phyloP scores from a whole-genome alignment of 1,139 yeast genomes.

The Entelexis paramagnoliae region DNA sequence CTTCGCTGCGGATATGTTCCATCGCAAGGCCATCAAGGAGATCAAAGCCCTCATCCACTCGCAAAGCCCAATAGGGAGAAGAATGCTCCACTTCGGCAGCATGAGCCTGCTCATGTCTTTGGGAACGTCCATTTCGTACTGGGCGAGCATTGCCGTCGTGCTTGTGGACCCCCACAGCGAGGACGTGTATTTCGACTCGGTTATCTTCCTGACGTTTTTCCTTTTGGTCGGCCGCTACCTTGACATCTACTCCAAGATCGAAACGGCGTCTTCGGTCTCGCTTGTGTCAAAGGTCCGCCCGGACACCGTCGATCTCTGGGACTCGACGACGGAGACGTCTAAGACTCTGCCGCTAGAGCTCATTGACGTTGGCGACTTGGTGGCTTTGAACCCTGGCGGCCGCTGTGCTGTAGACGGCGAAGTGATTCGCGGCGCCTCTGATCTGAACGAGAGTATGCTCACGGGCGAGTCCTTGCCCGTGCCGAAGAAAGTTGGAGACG shows the following conservation, averaged over 20 bases:
- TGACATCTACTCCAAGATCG: constrained; percentile 55
- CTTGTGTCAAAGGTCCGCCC: constrained; percentile 45
- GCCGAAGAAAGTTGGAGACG: constrained; percentile 49
- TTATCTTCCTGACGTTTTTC: constrained; percentile 63
- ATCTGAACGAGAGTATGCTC: constrained; percentile 66
- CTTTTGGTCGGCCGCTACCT: constrained; percentile 57
- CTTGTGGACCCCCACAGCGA: constrained; percentile 33
- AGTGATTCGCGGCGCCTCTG: constrained; percentile 45
- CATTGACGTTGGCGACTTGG: constrained; percentile 54
- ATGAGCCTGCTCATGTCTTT: constrained; percentile 64
- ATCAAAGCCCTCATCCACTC: constrained; percentile 38
- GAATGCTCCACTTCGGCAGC: constrained; percentile 61
- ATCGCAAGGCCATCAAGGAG: constrained; percentile 53
- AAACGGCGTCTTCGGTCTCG: constrained; percentile 57
- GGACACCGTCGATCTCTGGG: constrained; percentile 39
- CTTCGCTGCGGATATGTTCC: constrained; percentile 65
- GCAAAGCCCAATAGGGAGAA: constrained; percentile 39
- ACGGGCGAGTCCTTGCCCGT: constrained; percentile 73
- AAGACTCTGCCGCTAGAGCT: constrained; percentile 38
- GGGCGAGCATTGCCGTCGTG: constrained; percentile 53
- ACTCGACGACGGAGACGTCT: background rate
- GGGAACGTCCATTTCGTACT: constrained; percentile 64
- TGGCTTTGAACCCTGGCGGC: constrained; percentile 53
- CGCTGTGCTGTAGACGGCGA: constrained; percentile 66
- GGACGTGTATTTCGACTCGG: constrained; percentile 61